Evolutionary conservation across 108 stramenopile species (phyloP), one percentile per base, ranked within the genome.

Genomic region (Parietichytrium sp.): DNA sequence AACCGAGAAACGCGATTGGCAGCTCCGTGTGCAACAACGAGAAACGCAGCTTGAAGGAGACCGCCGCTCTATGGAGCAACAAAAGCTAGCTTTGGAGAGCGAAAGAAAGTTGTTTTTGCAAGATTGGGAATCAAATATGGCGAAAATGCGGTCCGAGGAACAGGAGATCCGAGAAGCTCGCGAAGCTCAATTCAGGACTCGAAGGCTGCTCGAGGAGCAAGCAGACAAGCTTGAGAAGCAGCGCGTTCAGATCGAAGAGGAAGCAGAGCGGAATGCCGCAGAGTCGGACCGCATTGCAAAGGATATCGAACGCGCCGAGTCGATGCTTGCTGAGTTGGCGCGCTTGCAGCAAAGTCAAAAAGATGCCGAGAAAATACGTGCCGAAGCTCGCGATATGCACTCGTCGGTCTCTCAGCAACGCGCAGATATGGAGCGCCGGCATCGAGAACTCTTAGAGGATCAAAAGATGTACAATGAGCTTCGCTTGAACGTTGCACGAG

Each of bases 181-280:
- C 61, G 61, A 72, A 47, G 61, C 61, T 8, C 61, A 72, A 25
- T 33, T 42, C 61, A 72, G 45, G 33, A 45, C 61, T n/a, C 61
- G 61, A 10, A 25, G 36, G 23, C 20, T 25, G 33, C 61, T 72
- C 33, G 61, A 72, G 42, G 61, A 72, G 3, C 61, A 72, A 27
- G 33, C 29, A 6, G 42, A n/a, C 6, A 38, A 7, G n/a, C 3
- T 72, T 6, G 0, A 31, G 42, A 16, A 25, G 42, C 38, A 72
- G 20, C 33, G 42, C 16, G 61, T 45, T 10, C 38, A 33, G 8
- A 10, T 72, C 61, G 61, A 36, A 6, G 20, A 45, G 1, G 61
- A 72, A 25, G 23, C 20, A n/a, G 42, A 72, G 61, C 10, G 20
- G 45, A 36, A 72, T 10, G 33, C 18, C 23, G n/a, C 38, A 1